phyloP scores from a whole-genome alignment of 352 stramenopile species.

The Globisporangium apiculatum region DNA sequence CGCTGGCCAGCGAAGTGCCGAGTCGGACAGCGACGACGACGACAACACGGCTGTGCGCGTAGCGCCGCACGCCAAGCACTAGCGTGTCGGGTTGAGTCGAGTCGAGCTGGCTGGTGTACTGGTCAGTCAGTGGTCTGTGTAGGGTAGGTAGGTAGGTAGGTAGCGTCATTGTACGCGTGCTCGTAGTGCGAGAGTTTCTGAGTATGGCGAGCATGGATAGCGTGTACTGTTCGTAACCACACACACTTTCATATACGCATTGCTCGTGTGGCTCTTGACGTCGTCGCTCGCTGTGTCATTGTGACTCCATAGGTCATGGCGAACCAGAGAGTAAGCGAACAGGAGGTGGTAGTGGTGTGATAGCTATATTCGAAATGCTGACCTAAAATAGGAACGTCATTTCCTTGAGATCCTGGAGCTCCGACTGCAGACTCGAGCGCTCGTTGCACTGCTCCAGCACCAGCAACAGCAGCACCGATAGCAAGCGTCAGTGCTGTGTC shows the following conservation, averaged over 20 bases:
- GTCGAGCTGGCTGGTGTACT: not conserved
- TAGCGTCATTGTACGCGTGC: no score
- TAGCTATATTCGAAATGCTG: not conserved
- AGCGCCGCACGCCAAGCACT: slow-evolving; percentile 8
- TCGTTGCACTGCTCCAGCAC: slow-evolving; percentile 36
- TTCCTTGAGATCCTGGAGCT: slow-evolving; percentile 51
- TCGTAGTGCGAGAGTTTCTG: no score
- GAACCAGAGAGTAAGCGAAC: not conserved
- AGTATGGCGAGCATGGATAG: no score
- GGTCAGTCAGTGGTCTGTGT: not conserved
- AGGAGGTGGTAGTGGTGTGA: not conserved
- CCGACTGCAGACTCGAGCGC: slow-evolving; percentile 39
- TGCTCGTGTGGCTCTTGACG: not conserved
- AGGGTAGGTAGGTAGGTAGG: slow-evolving; percentile 4
- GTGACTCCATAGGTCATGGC: not conserved
- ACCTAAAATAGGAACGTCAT: slow-evolving; percentile 40
- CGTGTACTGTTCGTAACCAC: not conserved
- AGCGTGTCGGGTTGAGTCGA: not conserved
- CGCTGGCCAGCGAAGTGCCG: slow-evolving; percentile 10
- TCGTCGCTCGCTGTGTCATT: not conserved
- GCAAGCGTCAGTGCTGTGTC: not conserved
- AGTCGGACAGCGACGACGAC: slow-evolving; percentile 17
- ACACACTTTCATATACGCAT: not conserved
- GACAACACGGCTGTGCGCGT: slow-evolving; percentile 15
- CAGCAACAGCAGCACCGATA: not conserved